Base-by-base conservation (phyloP, 306 rosid genomes). In the Inga leiocalycina region DNA sequence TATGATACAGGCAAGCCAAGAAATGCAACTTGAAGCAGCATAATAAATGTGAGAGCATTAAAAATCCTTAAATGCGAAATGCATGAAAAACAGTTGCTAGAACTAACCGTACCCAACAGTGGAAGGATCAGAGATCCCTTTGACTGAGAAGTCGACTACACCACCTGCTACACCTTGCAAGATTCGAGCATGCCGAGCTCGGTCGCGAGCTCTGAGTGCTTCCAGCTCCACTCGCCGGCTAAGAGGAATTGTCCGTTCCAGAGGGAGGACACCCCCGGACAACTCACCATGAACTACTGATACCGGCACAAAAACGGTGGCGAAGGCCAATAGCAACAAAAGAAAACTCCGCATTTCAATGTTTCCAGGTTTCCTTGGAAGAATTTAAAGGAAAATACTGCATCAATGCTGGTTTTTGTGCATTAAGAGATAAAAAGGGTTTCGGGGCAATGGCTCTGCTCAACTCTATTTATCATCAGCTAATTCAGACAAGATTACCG, bases 71-170 rank as follows among this genome's bases (percentile, higher is more conserved):
- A 44, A 52, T 24, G 17, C 66, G 35, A 19, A 44, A 79, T 24
- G 68, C 77, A 16, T 56, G 22, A 64, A 79, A 69, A 83, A 77
- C 80, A 71, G 83, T 30, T 54, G 77, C 56, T n/a, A 46, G 82
- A 80, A 80, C 66, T 78, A 84, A 22, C 77, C 81, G 74, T 91
- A 93, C 97, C 98, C 99, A 80, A 83, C 88, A 78, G 83, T 81
- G 87, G 86, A 89, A 66, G 97, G 99, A 90, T 96, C 99, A 88
- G 97, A 92, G 84, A 92, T 87, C 82, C 99, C 99, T 83, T 84
- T 87, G 83, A 96, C 95, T 54, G 99, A 83, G 97, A 96, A 92
- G 89, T 96, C 89, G 87, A 91, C 93, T 19, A 93, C 88, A 71
- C 97, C 97, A 67, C 84, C 85, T 20, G 8, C 81, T 6, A 45